These are phyloP conservation scores for Mrakia blollopis DNA, from an alignment of 768 basidiomycete genomes.

Conservation along the genomic window DNA sequence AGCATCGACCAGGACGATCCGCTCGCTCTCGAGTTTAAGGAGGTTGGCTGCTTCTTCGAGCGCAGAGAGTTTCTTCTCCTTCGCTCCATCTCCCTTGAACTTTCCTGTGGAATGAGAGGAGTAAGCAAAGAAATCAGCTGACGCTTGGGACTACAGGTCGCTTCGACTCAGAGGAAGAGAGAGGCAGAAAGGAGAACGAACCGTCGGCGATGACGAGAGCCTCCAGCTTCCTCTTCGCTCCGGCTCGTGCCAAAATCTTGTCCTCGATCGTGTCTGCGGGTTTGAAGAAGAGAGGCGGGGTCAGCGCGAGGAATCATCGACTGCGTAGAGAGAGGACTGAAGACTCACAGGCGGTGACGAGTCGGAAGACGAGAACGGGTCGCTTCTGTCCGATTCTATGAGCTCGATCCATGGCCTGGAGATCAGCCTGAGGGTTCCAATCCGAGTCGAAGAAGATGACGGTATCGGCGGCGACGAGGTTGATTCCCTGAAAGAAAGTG, in stretches of 20 bases:
- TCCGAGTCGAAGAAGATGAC: conserved; percentile 78
- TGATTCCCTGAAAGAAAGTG: conserved; percentile 59
- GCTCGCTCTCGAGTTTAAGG: conserved; percentile 75
- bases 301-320: not conserved
- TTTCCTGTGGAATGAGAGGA: conserved; percentile 28
- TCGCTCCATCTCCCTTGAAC: conserved; percentile 34
- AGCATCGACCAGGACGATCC: conserved; percentile 76
- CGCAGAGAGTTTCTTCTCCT: conserved; percentile 36
- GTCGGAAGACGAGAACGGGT: conserved; percentile 53
- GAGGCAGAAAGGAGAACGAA: conserved; percentile 48
- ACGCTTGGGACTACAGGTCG: not conserved
- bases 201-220: conserved; percentile 85
- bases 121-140: not conserved
- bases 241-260: conserved; percentile 75
- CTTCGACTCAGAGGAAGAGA: not conserved
- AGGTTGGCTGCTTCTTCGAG: conserved; percentile 78
- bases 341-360: conserved; percentile 14
- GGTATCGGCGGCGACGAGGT: conserved; percentile 75
- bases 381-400: conserved; percentile 93
- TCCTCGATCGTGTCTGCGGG: conserved; percentile 81
- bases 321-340: not conserved
- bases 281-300: conserved; percentile 15
- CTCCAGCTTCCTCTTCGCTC: conserved; percentile 68
- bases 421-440: conserved; percentile 88
- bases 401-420: conserved; percentile 91